Evolutionary conservation across 179 eudicot genomes (phyloP), one percentile per base, ranked within the genome.

Genomic region (Corrigiola litoralis): DNA sequence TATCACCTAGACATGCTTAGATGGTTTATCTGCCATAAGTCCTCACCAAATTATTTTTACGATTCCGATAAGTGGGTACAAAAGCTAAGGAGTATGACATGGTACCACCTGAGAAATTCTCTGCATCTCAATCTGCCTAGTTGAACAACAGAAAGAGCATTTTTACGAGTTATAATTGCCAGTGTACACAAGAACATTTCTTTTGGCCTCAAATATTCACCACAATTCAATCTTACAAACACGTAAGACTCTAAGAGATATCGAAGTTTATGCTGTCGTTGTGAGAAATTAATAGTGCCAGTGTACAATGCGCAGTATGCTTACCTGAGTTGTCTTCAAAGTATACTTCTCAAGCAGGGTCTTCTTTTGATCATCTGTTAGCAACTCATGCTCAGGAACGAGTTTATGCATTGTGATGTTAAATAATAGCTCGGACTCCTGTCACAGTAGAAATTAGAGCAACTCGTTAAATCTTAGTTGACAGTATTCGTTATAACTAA

Each of bases 351-450:
- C 74, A 62, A 86, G 80, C 76, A 86, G 69, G 34, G 82, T 70
- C 72, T 86, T 86, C 78, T 86, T 86, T 58, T 86, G 88, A 44
- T 79, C 92, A 48, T 74, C 55, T 27, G 80, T 73, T 21, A 86
- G 88, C 56, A 84, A 45, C 77, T 84, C 79, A 72, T 86, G 87
- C 67, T 75, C 82, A 13, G 92, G 92, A 61, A 86, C 86, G 42
- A 81, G 77, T 44, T 75, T 79, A 67, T 86, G 92, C 20, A 84
- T 69, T 61, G 75, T 80, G 34, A 86, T 72, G 68, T 84, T 86
- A 42, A 84, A 78, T 66, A 86, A 73, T 82, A 86, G 69, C 76
- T 86, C 92, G 3, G 82, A 79, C 66, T 84, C 88, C 92, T 66
- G 70, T 0, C 38, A 42, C 6, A 25, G 28, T 4, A 25, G 8